Percentiles rank a stretch among this genome's conserved stretches.
Conservation (phyloP, 2,329 filamentous ascomycete species). For the Drechslerella stenobrocha region DNA sequence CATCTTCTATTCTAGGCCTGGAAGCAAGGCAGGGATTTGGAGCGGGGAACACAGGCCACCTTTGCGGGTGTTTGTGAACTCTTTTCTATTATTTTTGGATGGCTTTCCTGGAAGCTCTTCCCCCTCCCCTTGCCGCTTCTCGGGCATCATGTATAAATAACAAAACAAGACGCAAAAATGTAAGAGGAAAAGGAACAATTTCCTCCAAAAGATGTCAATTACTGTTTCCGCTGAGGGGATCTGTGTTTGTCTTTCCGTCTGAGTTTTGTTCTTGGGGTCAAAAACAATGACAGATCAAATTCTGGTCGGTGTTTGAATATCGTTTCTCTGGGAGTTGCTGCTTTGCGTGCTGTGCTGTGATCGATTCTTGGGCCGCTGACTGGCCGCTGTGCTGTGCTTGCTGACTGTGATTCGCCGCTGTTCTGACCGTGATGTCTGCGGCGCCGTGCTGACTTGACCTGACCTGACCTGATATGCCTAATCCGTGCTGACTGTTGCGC, state of each 20-base stretch:
- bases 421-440: slow-evolving; percentile 1
- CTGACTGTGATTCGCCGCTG: background rate
- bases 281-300: slow-evolving; percentile 10
- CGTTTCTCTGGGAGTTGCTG: slow-evolving; percentile 3
- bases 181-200: slow-evolving; percentile 33
- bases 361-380: background rate
- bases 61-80: slow-evolving; percentile 1
- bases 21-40: background rate
- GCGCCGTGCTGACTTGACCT: background rate
- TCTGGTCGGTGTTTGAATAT: slow-evolving; percentile 3
- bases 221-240: slow-evolving; percentile 7
- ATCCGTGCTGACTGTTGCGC: no score
- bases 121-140: background rate
- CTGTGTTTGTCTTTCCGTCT: slow-evolving; percentile 1
- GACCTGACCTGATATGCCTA: no score
- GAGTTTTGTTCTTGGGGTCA: slow-evolving; percentile 20
- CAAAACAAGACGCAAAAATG: slow-evolving; percentile 35
- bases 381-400: background rate
- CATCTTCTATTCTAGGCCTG: slow-evolving; percentile 40
- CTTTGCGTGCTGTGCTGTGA: background rate
- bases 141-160: slow-evolving; percentile 49
- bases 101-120: slow-evolving; percentile 4
- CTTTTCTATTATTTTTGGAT: slow-evolving; percentile 12
- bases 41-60: slow-evolving; percentile 12
- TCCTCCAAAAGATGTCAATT: slow-evolving; percentile 10